phyloP scores from a whole-genome alignment of 495 filamentous ascomycete species.

The Penicillium pancosmium region DNA sequence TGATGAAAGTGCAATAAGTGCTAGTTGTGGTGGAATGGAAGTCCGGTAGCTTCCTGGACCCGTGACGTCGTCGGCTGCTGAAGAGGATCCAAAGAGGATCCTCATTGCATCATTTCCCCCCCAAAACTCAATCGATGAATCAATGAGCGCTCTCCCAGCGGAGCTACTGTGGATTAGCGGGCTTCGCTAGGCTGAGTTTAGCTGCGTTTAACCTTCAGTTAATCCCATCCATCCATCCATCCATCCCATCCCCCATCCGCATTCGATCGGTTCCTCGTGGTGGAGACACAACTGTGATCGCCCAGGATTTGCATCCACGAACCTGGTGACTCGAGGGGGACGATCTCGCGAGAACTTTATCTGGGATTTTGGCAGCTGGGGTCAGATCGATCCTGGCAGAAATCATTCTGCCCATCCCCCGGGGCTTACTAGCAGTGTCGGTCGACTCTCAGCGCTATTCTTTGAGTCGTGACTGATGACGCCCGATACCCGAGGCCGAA shows the following conservation, averaged over 20 bases:
- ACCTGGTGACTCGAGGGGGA: background rate
- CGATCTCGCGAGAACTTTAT: constrained; percentile 4
- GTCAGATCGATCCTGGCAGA: too few species aligned
- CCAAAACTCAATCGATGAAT: constrained; percentile 17
- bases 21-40: constrained; percentile 25
- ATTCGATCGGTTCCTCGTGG: background rate
- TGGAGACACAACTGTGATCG: background rate
- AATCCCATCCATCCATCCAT: background rate
- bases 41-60: constrained; percentile 24
- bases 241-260: background rate
- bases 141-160: constrained; percentile 10
- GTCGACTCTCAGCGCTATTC: background rate
- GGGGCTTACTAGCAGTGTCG: too few species aligned
- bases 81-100: constrained; percentile 10
- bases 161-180: background rate
- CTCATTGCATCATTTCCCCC: constrained; percentile 29
- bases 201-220: background rate
- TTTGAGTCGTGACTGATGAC: background rate
- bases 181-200: background rate
- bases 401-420: background rate
- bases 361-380: background rate
- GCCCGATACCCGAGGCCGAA: background rate
- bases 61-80: constrained; percentile 29
- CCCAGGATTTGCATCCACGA: background rate
- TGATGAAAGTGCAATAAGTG: constrained; percentile 2